Evolutionary conservation across 176 grass and related monocot genomes (phyloP), one percentile per base, ranked within the genome.

Genomic region (Bonia amplexicaulis): DNA sequence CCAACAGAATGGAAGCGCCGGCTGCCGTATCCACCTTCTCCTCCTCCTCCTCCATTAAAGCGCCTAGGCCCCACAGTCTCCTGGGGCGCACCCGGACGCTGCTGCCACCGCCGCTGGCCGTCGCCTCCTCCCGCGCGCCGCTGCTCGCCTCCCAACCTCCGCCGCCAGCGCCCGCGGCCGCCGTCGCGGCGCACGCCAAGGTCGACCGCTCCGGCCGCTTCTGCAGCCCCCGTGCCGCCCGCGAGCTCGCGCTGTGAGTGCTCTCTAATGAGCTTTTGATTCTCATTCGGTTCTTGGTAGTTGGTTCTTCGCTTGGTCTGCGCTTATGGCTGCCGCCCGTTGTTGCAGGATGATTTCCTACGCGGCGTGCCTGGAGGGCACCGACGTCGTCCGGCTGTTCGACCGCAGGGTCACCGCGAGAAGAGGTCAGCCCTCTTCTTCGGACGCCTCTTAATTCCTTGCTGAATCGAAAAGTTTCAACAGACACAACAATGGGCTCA

Each of bases 231-330:
- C 90, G 96, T 84, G 91, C 96, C 25, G 89, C 96, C 10, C 91
- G 96, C 19, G 96, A 98, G 89, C 93, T 98, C 76, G 96, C 96
- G 20, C 80, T 98, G 96, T 98, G 80, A 95, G 93, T 92, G 67
- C 62, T 23, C 57, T 9, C 39, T 17, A 22, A 11, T 68, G n/a
- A 12, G 6, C 46, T 82, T 15, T 31, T 25, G 15, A 6, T 45
- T 27, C 42, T 25, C 20, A 2, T 45, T 27, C 42, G 7, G 3
- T 11, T 49, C 37, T 81, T 42, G 42, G 42, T 44, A 2, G 42
- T 44, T 44, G 42, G 42, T 9, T 44, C 42, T 10, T 9, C 42
- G 12, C 6, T 82, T 47, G 11, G 57, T 17, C 15, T 42, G 69
- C n/a, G 14, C 57, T 74, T 17, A 73, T 53, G 46, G 25, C 48